Evolutionary conservation across 306 rosid genomes (phyloP), one percentile per base, ranked within the genome.

Genomic region (Vachellia collinsii): DNA sequence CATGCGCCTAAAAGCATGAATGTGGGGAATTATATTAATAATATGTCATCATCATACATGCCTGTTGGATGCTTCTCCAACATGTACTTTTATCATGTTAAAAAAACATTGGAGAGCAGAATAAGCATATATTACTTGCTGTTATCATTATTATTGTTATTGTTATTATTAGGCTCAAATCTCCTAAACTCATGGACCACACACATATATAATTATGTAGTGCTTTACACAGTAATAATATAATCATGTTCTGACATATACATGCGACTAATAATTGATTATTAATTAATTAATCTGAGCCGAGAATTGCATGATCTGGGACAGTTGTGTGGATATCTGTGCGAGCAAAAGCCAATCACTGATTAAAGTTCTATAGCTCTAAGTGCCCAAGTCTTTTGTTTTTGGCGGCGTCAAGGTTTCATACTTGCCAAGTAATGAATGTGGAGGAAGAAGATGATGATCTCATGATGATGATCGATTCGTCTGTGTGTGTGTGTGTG

Each of bases 61-160:
- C 85, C 51, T 88, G 91, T 84, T 82, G 87, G 91, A 87, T 87
- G 88, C 91, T 90, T 86, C 87, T 82, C 88, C 90, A 86, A 84
- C 91, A 87, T 86, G 63, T 72, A 76, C 83, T 79, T 70, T 83
- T 79, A 72, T 11, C 62, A 73, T 77, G 77, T 78, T 71, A 84
- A 70, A 84, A 66, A 79, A 70, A 71, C 79, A 74, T 13, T 70
- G 72, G 78, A 63, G 56, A 20, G 64, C 38, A 42, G 74, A 82
- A 75, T 50, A 17, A 61, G 46, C 47, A 23, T 74, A 68, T 68
- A 39, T n/a, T 20, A 13, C 34, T 39, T 66, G 29, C 46, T 66
- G 37, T 16, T 36, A 36, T 29, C 68, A 29, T 29, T 0, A 29
- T 29, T 29, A 29, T 29, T 29, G 34, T 29, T 29, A 29, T 29